Conservation (phyloP, 176 grass and related monocot species). For the Sorghum bicolor region DNA sequence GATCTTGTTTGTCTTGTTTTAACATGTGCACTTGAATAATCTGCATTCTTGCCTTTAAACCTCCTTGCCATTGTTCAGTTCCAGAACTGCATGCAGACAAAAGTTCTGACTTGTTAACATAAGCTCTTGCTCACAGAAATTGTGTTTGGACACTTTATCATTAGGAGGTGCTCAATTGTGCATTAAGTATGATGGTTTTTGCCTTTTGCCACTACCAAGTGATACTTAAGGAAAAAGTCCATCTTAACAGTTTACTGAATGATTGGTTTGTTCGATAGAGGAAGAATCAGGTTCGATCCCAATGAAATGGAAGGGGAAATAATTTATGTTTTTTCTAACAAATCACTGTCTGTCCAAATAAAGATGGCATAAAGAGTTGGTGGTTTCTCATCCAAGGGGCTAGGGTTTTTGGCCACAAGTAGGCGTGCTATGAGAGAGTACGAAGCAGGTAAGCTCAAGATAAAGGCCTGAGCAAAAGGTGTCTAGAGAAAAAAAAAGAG, state of each 20-base stretch:
- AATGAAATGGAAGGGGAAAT: neutral
- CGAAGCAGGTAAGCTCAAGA: constrained; percentile 26
- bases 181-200: neutral
- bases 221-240: neutral
- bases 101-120: neutral
- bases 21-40: constrained; percentile 18
- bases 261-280: neutral
- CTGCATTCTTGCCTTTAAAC: neutral
- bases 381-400: neutral
- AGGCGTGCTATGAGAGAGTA: neutral
- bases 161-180: neutral
- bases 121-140: neutral
- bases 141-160: neutral
- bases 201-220: neutral
- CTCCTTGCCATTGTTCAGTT: neutral
- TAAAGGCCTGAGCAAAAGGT: constrained; percentile 28
- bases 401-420: neutral
- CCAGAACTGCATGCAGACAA: neutral
- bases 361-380: neutral
- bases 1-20: constrained; percentile 27
- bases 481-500: neutral
- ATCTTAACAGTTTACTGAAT: neutral
- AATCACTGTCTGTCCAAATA: constrained; percentile 2
- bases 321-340: neutral
- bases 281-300: constrained; percentile 9